Percentiles rank a stretch among this genome's conserved stretches.
phyloP scores from a whole-genome alignment of 1,284 basidiomycete genomes.

The Agroathelia rolfsii region DNA sequence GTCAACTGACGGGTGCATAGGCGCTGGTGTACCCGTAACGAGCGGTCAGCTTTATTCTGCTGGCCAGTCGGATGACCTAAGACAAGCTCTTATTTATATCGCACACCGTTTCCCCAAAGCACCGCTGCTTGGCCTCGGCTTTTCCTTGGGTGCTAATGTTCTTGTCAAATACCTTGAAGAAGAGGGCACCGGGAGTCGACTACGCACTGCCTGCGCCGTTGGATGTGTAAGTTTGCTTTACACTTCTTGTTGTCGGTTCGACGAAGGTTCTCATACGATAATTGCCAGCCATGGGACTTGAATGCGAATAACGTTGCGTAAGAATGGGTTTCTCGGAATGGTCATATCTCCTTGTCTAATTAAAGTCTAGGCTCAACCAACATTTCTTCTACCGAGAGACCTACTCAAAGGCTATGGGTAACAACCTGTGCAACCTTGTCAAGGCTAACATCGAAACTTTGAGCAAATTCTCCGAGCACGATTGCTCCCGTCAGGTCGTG shows the following conservation, averaged over 20 bases:
- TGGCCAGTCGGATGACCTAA: conserved; percentile 78
- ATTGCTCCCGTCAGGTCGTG: conserved; percentile 37
- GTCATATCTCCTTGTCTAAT: conserved; percentile 11
- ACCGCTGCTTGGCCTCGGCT: conserved; percentile 80
- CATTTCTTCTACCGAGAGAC: conserved; percentile 59
- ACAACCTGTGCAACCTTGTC: conserved; percentile 65
- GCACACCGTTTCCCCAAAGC: conserved; percentile 69
- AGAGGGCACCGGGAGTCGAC: conserved; percentile 69
- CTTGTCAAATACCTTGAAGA: conserved; percentile 88
- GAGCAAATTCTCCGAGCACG: conserved; percentile 38
- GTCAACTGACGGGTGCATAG: conserved; percentile 31
- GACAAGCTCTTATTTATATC: conserved; percentile 74
- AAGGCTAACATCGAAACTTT: conserved; percentile 49
- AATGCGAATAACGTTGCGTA: conserved; percentile 48
- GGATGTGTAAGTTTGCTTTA: conserved; percentile 54
- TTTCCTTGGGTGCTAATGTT: conserved; percentile 91
- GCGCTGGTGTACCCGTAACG: conserved; percentile 77
- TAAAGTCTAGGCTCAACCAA: conserved; percentile 41
- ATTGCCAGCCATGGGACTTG: conserved; percentile 67
- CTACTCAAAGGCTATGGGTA: conserved; percentile 79
- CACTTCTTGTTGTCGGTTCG: conserved; percentile 8
- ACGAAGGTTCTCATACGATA: conserved; percentile 5
- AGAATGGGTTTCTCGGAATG: conserved; percentile 14
- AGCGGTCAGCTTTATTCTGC: conserved; percentile 82
- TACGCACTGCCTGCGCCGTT: conserved; percentile 69